Percentiles rank a stretch among this genome's conserved stretches.
Evolutionary conservation across 2,329 filamentous ascomycete species (phyloP).

Genomic region (Scedosporium apiospermum): DNA sequence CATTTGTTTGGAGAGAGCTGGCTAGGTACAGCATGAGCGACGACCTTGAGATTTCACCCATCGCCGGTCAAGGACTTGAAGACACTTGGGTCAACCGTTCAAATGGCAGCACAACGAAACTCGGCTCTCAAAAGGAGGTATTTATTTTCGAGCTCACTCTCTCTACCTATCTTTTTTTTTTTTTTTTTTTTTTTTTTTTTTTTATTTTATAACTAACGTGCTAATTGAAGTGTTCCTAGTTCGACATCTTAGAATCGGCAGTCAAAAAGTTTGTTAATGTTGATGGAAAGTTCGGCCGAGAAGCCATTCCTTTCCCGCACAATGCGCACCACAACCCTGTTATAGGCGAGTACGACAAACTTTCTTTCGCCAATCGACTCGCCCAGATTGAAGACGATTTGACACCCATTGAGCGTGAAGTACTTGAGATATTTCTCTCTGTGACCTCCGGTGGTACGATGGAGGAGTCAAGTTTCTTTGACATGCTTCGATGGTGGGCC

Average conservation of each 20-base stretch:
- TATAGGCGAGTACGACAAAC: slow-evolving; percentile 24
- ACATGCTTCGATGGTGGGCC: slow-evolving; percentile 40
- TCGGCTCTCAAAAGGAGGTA: too few relatives aligned
- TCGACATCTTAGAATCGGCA: slow-evolving; percentile 19
- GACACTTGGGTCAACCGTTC: too few relatives aligned
- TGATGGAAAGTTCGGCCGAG: slow-evolving; percentile 28
- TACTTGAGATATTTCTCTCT: slow-evolving; percentile 29
- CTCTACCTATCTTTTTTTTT: too few relatives aligned
- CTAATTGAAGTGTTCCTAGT: too few relatives aligned
- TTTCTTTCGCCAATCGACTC: slow-evolving; percentile 33
- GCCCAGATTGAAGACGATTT: slow-evolving; percentile 26
- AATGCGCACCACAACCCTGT: slow-evolving; percentile 21
- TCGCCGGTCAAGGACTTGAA: too few relatives aligned
- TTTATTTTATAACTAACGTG: too few relatives aligned
- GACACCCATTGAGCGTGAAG: slow-evolving; percentile 27
- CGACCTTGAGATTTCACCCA: slow-evolving; percentile 15
- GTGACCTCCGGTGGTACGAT: slow-evolving; percentile 32
- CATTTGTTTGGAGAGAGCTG: slow-evolving; percentile 33
- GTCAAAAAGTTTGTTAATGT: slow-evolving; percentile 32
- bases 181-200: too few relatives aligned
- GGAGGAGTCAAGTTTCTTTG: slow-evolving; percentile 32
- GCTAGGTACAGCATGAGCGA: slow-evolving; percentile 33
- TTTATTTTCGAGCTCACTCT: too few relatives aligned
- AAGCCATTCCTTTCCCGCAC: slow-evolving; percentile 30
- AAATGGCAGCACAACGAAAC: too few relatives aligned